Base-by-base conservation (phyloP, 2,329 filamentous ascomycete species). In the Fusarium xylarioides region DNA sequence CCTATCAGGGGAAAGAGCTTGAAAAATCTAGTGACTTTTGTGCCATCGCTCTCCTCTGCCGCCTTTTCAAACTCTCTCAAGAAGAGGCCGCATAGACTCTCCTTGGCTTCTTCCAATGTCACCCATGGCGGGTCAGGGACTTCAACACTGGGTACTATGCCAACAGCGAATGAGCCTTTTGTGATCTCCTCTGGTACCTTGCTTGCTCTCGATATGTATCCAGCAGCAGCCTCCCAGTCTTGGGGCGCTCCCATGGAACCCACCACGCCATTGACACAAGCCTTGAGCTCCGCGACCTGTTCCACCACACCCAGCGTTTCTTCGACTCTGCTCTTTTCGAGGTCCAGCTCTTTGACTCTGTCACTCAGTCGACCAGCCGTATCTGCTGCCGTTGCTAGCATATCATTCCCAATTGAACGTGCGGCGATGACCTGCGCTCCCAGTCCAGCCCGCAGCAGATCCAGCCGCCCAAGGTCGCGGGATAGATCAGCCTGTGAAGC, bases 221-320 rank as follows among this genome's bases (percentile, higher is more conserved):
- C 93, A 4, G 96, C 96, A 7, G 96, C 96, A 7, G 94, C 96
- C 82, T 99, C 96, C 96, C 96, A 99, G 84, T 99, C 96, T 82
- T 99, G 96, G 46, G 96, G 94, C 9, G 95, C 95, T 38, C 95
- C 96, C 96, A 99, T 99, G 67, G 93, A 97, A 23, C 95, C 96
- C 32, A 95, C 91, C 16, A 98, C 95, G 47, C 96, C 96, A 68
- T 98, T 90, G 40, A 98, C 94, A 80, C 96, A 99, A 14, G 96
- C 93, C 84, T 98, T 98, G 74, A 99, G 91, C 86, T 99, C 96
- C 10, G 94, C 93, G 19, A 99, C 95, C 84, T 98, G 95, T 82
- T 98, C 95, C 16, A 98, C 96, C 7, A 98, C 95, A 14, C 92
- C 89, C 64, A 99, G 85, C 1, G 96, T 98, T 56, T 95, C 92